Conservation (phyloP, 106 monocot genomes). For the Dioscorea zingiberensis region DNA sequence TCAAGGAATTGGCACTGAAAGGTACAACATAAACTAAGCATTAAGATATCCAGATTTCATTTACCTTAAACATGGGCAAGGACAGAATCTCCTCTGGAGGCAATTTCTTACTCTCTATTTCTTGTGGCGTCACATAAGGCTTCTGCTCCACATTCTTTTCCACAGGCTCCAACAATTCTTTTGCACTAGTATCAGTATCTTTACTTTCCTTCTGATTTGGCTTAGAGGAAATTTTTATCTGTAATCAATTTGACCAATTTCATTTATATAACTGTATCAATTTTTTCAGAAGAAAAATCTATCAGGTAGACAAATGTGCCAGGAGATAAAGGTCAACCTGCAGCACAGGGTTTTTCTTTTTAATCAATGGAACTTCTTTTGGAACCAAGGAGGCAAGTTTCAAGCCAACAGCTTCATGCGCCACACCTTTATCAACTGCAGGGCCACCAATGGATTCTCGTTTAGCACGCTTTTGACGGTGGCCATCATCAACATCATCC, state of each 20-base stretch:
- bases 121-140: slow-evolving; percentile 53
- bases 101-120: slow-evolving; percentile 70
- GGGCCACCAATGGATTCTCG: slow-evolving; percentile 79
- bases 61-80: slow-evolving; percentile 98
- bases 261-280: too few species aligned
- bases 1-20: too few species aligned
- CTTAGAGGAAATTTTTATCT: slow-evolving; percentile 90
- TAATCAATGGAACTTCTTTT: slow-evolving; percentile 82
- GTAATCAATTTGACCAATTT: background rate
- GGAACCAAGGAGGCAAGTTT: slow-evolving; percentile 73
- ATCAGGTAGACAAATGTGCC: background rate
- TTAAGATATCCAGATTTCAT: too few species aligned
- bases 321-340: slow-evolving; percentile 37
- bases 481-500: slow-evolving; percentile 41
- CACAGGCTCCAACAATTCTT: slow-evolving; percentile 14
- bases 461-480: slow-evolving; percentile 49
- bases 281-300: too few species aligned
- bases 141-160: slow-evolving; percentile 33
- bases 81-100: slow-evolving; percentile 87
- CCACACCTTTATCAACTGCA: slow-evolving; percentile 70
- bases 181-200: slow-evolving; percentile 19
- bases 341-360: slow-evolving; percentile 84
- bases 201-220: slow-evolving; percentile 30
- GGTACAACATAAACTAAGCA: too few species aligned
- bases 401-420: slow-evolving; percentile 92